Base-by-base conservation (phyloP, 352 stramenopile genomes). In the Globisporangium spiculum region DNA sequence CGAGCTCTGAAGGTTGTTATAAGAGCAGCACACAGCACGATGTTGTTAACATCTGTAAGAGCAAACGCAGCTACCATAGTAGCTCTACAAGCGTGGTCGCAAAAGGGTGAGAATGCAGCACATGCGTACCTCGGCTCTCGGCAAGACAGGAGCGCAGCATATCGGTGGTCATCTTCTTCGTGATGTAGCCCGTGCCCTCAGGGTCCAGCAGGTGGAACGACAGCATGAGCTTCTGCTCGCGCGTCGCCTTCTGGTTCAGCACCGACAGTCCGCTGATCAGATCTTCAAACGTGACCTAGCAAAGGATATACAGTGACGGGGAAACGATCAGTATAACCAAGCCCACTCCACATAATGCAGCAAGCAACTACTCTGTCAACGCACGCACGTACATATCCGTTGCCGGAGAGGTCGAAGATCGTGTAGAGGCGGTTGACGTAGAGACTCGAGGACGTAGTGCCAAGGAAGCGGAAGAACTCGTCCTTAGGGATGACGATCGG, bases 401-500 rank as follows among this genome's bases (percentile, higher is more conserved):
- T 91, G 69, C 79, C 83, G 41, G 78, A 73, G 75, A 91, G 90
- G 66, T 93, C 85, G 65, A 96, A 96, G 74, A 96, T 91, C 61
- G 83, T 83, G 74, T 94, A 96, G 55, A 96, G 83, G 59, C 88
- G 88, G 65, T 89, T 94, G 26, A 88, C 81, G 66, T 94, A 96
- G 60, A 96, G 75, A 63, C 86, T 93, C 24, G 86, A 85, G 6
- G 82, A 82, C 67, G 74, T 81, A 26, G 78, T 75, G 63, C 88
- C 87, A 54, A 96, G 74, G 68, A 96, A 93, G 53, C 85, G 84
- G 72, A 92, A 92, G 67, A 96, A 96, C 67, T 96, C 88, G 57
- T 94, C 88, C 70, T 90, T 91, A 24, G 83, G 84, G 66, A 96
- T 96, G 54, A 85, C 73, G 34, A 96, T 84, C 1, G 80, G 74